Percentiles rank a stretch among this genome's conserved stretches.
Conservation (phyloP, 2,329 filamentous ascomycete species). For the Lachnellula hyalina region DNA sequence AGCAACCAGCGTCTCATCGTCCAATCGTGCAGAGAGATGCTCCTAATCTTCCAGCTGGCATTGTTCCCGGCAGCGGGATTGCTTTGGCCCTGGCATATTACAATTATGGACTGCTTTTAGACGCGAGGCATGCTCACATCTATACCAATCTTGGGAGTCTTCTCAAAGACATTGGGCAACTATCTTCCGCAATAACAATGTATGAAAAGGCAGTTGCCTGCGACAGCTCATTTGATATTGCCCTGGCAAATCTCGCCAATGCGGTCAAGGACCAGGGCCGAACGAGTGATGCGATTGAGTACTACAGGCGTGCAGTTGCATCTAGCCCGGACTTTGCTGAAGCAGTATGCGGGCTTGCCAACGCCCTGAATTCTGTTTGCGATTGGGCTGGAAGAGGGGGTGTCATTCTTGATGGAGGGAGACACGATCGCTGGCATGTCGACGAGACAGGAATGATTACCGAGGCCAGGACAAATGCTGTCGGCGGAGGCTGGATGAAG, state of each 20-base stretch:
- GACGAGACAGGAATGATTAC: slow-evolving; percentile 76
- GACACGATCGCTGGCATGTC: slow-evolving; percentile 88
- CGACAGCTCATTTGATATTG: slow-evolving; percentile 94
- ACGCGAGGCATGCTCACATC: slow-evolving; percentile 85
- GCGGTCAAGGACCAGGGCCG: slow-evolving; percentile 95
- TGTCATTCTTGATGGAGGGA: slow-evolving; percentile 66
- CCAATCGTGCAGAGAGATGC: slow-evolving; percentile 28
- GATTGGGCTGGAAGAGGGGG: slow-evolving; percentile 90
- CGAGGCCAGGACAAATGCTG: slow-evolving; percentile 59
- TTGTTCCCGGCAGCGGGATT: slow-evolving; percentile 79
- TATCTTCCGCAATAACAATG: slow-evolving; percentile 90
- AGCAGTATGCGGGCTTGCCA: slow-evolving; percentile 91
- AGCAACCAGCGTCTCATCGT: slow-evolving; percentile 52
- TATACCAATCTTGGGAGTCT: slow-evolving; percentile 96
- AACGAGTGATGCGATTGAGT: slow-evolving; percentile 84
- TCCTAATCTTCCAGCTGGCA: slow-evolving; percentile 48
- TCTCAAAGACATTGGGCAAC: slow-evolving; percentile 91
- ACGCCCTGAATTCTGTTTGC: slow-evolving; percentile 93
- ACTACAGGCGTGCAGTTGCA: slow-evolving; percentile 83
- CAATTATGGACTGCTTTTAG: slow-evolving; percentile 84
- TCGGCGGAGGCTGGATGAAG: slow-evolving; percentile 75
- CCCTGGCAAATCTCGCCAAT: slow-evolving; percentile 91
- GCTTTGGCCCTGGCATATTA: slow-evolving; percentile 89
- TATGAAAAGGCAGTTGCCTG: slow-evolving; percentile 92
- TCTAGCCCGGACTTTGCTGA: slow-evolving; percentile 96